Percentiles rank a stretch among this genome's conserved stretches.
phyloP scores from a whole-genome alignment of 2,329 filamentous ascomycete species.

The Remersonia thermophila region DNA sequence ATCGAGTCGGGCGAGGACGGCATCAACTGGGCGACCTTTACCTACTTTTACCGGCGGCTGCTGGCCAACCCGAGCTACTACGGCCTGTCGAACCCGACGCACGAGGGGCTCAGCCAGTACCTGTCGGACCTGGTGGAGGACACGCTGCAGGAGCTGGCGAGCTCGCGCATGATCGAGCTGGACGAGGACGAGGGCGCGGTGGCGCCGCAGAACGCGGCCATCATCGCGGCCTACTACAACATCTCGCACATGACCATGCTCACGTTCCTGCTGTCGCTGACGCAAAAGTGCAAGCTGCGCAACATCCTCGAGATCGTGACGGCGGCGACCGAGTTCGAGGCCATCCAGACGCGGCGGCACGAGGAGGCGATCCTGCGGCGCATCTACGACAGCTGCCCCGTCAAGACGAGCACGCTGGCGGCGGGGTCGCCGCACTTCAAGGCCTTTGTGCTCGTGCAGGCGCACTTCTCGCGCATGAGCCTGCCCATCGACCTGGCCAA shows the following conservation, averaged over 20 bases:
- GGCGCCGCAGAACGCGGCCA: constrained; percentile 82
- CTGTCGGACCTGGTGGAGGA: constrained; percentile 90
- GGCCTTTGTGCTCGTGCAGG: constrained; percentile 90
- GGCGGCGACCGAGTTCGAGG: constrained; percentile 91
- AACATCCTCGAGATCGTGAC: constrained; percentile 94
- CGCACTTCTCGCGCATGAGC: constrained; percentile 95
- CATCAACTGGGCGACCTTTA: constrained; percentile 97
- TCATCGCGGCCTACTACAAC: constrained; percentile 98
- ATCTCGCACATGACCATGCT: constrained; percentile 99
- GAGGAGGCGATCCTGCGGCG: constrained; percentile 78
- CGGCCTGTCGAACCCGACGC: constrained; percentile 72
- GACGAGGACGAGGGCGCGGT: constrained; percentile 90
- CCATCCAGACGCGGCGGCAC: constrained; percentile 85
- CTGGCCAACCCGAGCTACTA: constrained; percentile 96
- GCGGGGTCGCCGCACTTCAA: constrained; percentile 92
- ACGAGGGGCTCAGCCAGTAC: constrained; percentile 87
- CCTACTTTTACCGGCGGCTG: constrained; percentile 92
- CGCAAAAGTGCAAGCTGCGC: constrained; percentile 83
- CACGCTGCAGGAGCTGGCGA: constrained; percentile 77
- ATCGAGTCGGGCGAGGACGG: constrained; percentile 93
- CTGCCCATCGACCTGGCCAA: constrained; percentile 90
- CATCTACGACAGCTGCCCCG: constrained; percentile 87
- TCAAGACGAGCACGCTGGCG: constrained; percentile 84
- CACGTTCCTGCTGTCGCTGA: constrained; percentile 87
- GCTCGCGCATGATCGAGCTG: constrained; percentile 90